A percentile compares a stretch with the other conserved stretches of the same genome.
Conservation (phyloP, 768 basidiomycete species). For the Tylopilus sp. region DNA sequence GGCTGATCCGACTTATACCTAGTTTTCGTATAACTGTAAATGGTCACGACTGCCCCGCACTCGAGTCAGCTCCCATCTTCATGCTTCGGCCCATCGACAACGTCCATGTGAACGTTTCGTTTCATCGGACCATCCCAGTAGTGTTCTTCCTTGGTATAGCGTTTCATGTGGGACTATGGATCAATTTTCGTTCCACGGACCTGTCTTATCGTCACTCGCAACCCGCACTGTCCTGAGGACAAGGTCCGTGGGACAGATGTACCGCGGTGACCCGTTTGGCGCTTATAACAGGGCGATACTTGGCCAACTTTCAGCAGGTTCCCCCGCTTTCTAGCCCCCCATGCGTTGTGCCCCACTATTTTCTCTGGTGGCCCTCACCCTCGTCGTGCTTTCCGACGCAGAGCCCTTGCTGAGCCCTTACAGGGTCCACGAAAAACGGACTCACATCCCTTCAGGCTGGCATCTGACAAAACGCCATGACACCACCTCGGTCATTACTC, state of each 20-base stretch:
- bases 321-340: neutral
- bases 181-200: neutral
- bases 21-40: neutral
- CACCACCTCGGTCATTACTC: constrained; percentile 27
- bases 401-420: constrained; percentile 14
- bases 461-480: constrained; percentile 33
- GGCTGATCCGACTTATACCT: neutral
- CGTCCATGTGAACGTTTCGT: neutral
- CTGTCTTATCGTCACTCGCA: neutral
- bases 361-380: constrained; percentile 8
- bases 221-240: neutral
- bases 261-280: no score
- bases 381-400: constrained; percentile 16
- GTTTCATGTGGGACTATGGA: neutral
- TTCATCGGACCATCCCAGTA: neutral
- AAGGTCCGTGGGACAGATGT: neutral
- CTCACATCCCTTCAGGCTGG: constrained; percentile 36
- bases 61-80: neutral
- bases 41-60: neutral
- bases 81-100: neutral
- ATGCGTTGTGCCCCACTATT: constrained; percentile 11
- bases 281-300: neutral
- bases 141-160: neutral
- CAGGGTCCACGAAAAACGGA: constrained; percentile 41
- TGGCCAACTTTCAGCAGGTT: neutral